A percentile compares a stretch with the other conserved stretches of the same genome.
Conservation (phyloP, 208 protist genomes). For the Porcisia hertigi region DNA sequence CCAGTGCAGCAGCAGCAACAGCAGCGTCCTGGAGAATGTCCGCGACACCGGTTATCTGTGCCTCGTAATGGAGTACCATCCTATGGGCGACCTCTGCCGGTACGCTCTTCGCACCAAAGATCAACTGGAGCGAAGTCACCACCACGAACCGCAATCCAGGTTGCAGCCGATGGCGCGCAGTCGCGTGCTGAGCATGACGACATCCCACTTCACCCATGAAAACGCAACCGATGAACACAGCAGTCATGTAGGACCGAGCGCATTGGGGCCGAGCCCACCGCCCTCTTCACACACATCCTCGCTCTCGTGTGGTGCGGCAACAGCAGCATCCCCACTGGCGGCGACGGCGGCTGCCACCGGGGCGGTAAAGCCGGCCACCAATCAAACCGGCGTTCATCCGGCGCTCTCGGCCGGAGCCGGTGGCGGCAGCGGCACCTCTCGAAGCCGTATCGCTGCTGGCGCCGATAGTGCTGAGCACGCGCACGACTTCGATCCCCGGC, state of each 20-base stretch:
- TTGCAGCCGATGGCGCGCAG: background rate
- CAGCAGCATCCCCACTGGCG: background rate
- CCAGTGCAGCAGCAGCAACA: slow-evolving; percentile 14
- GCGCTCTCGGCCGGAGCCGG: background rate
- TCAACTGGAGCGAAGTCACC: slow-evolving; percentile 15
- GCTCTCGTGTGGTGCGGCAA: slow-evolving; percentile 1
- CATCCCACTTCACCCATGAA: background rate
- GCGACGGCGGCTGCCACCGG: slow-evolving; percentile 21
- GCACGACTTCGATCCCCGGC: background rate
- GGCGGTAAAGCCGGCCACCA: slow-evolving; percentile 12
- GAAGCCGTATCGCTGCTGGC: background rate
- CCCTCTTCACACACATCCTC: background rate
- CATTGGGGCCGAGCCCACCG: slow-evolving; percentile 10
- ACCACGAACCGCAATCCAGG: slow-evolving; percentile 10
- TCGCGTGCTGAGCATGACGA: background rate
- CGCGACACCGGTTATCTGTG: slow-evolving; percentile 66
- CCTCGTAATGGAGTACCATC: slow-evolving; percentile 85
- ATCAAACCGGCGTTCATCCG: background rate
- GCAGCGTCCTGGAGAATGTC: slow-evolving; percentile 7
- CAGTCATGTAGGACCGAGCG: background rate
- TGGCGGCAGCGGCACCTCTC: background rate
- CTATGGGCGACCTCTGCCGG: slow-evolving; percentile 75
- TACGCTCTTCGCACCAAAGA: slow-evolving; percentile 57
- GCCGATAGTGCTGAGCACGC: background rate
- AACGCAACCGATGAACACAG: background rate